phyloP scores from a whole-genome alignment of 768 basidiomycete species.

The Rhodotorula sphaerocarpa region DNA sequence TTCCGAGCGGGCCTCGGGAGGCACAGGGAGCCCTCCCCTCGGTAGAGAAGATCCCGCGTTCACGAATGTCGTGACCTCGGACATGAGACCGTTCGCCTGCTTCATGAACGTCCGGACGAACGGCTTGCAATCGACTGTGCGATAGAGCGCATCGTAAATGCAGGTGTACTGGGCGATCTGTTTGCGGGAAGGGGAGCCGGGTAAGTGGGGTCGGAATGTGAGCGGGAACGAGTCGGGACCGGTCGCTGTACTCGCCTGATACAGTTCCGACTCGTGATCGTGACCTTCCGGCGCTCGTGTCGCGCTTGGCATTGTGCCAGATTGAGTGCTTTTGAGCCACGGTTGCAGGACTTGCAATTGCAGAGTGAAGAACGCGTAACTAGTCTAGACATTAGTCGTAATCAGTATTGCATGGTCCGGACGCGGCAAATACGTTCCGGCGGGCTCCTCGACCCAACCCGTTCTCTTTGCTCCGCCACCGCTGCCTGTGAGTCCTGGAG shows the following conservation, averaged over 20 bases:
- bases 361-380: too few species aligned
- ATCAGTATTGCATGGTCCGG: too few species aligned
- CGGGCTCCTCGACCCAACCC: too few species aligned
- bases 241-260: slow-evolving; percentile 17
- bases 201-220: slow-evolving; percentile 2
- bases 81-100: neutral
- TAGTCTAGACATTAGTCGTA: too few species aligned
- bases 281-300: too few species aligned
- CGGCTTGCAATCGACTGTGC: slow-evolving; percentile 57
- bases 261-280: slow-evolving; percentile 7
- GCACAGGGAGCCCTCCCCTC: neutral
- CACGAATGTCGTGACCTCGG: slow-evolving; percentile 19
- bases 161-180: slow-evolving; percentile 70
- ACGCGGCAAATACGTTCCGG: too few species aligned
- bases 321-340: too few species aligned
- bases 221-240: too few species aligned
- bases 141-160: slow-evolving; percentile 43
- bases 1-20: neutral
- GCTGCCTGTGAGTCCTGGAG: too few species aligned
- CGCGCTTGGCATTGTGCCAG: too few species aligned
- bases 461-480: too few species aligned
- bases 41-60: slow-evolving; percentile 11
- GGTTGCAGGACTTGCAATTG: too few species aligned
- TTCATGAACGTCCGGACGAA: slow-evolving; percentile 62
- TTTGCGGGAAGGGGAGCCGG: slow-evolving; percentile 38